phyloP scores from a whole-genome alignment of 805 yeast genomes.

The Starmerella vitae region DNA sequence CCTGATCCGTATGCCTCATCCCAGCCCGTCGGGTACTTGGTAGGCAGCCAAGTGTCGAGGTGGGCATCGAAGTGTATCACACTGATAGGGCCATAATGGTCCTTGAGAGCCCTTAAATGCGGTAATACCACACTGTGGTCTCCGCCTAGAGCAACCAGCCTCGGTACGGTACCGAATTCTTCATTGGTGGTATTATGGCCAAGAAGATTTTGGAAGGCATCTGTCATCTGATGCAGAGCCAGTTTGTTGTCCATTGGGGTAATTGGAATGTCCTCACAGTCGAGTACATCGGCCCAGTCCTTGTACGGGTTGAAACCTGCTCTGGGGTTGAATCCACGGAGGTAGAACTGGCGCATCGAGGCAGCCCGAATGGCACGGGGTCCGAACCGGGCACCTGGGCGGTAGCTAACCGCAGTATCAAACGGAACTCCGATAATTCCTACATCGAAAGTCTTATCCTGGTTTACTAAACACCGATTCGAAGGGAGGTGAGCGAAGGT shows the following conservation, averaged over 20 bases:
- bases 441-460: conserved; percentile 42
- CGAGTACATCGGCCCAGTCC: conserved; percentile 40
- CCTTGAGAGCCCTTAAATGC: conserved; percentile 49
- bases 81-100: conserved; percentile 52
- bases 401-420: conserved; percentile 66
- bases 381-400: conserved; percentile 77
- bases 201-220: conserved; percentile 43
- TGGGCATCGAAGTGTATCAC: conserved; percentile 79
- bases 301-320: conserved; percentile 51
- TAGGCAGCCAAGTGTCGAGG: conserved; percentile 74
- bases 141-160: conserved; percentile 64
- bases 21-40: conserved; percentile 66
- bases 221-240: conserved; percentile 50
- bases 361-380: conserved; percentile 35
- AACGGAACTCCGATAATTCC: conserved; percentile 71
- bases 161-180: conserved; percentile 34
- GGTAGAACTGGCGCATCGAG: conserved; percentile 43
- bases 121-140: conserved; percentile 70
- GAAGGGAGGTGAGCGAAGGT: conserved; percentile 62
- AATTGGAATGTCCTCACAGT: conserved; percentile 58
- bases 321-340: conserved; percentile 57
- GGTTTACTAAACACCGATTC: conserved; percentile 41
- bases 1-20: conserved; percentile 33
- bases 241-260: conserved; percentile 54
- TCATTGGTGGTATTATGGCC: conserved; percentile 24